Base-by-base conservation (phyloP, 2,329 filamentous ascomycete species). In the Colletotrichum spinosum region DNA sequence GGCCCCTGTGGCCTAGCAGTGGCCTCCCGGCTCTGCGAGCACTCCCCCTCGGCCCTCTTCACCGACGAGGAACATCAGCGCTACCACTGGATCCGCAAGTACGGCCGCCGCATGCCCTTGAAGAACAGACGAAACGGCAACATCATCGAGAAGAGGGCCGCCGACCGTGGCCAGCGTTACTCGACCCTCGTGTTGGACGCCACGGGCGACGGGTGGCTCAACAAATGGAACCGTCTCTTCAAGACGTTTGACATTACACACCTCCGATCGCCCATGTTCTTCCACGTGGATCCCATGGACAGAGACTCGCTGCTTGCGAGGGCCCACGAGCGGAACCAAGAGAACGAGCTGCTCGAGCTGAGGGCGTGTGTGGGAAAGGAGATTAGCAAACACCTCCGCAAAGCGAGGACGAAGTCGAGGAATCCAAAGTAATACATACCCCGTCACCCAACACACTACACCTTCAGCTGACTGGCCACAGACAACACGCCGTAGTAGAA, bases 51-150 rank as follows among this genome's bases (percentile, higher is more conserved):
- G 0, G 91, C 92, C 2, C 87, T 94, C 56, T 95, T 95, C 77
- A 94, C 92, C 0, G 92, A 95, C 72, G 91, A 92, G 69, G 92
- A 95, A 72, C 92, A 95, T 72, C 88, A 90, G 46, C 84, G 92
- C n/a, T 95, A 92, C 74, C 88, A 92, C 75, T 94, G 91, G 90
- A 89, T 93, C 61, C 84, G 84, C 62, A 90, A 88, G 60, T 86
- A 92, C 72, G 84, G 84, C 35, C 83, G 83, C 35, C 85, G 86
- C 37, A 86, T 88, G 75, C 82, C 83, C 8, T 80, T 90, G 67
- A 89, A 88, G 71, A 81, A 82, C 68, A 78, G 79, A 63, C 80
- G 77, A 66, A 84, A 75, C 5, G 82, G 81, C 9, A 70, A 69
- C 10, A 72, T 74, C 39, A 57, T 65, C n/a, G 55, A 67, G 48